phyloP scores from a whole-genome alignment of 306 rosid genomes.

The Coriaria nepalensis region DNA sequence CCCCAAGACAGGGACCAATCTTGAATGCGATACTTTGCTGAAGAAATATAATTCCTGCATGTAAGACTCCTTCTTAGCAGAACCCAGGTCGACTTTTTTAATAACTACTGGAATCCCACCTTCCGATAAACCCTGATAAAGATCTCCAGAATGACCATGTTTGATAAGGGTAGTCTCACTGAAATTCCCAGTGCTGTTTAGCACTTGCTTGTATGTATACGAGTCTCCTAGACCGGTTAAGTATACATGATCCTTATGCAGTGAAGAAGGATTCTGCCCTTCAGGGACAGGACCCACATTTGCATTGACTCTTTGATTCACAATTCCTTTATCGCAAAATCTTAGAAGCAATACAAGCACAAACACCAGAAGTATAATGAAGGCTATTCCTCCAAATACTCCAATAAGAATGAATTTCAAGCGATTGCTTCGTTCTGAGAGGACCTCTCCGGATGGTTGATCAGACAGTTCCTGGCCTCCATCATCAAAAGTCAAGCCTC shows the following conservation, averaged over 20 bases:
- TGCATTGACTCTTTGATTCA: constrained; percentile 28
- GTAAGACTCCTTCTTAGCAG: constrained; percentile 40
- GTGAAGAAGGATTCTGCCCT: constrained; percentile 32
- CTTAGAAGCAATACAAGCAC: constrained; percentile 35
- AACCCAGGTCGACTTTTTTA: constrained; percentile 49
- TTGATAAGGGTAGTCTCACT: constrained; percentile 56
- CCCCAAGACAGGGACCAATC: constrained; percentile 77
- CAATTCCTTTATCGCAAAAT: constrained; percentile 20
- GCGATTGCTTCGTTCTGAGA: constrained; percentile 24
- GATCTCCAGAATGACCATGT: constrained; percentile 85
- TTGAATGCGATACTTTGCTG: constrained; percentile 58
- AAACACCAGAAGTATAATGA: constrained; percentile 41
- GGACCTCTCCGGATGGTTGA: neutral
- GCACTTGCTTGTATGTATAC: constrained; percentile 53
- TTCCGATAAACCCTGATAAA: constrained; percentile 44
- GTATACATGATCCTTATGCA: constrained; percentile 31
- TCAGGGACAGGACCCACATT: constrained; percentile 38
- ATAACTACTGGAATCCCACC: constrained; percentile 54
- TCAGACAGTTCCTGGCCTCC: constrained; percentile 11
- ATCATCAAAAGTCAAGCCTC: constrained; percentile 24
- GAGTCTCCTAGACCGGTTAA: constrained; percentile 44
- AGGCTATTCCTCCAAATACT: constrained; percentile 62
- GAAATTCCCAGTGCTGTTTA: constrained; percentile 43
- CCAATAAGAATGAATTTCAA: constrained; percentile 54
- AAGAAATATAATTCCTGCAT: constrained; percentile 47